Evolutionary conservation across 768 basidiomycete species (phyloP).

Genomic region (Suillus cothurnatus): DNA sequence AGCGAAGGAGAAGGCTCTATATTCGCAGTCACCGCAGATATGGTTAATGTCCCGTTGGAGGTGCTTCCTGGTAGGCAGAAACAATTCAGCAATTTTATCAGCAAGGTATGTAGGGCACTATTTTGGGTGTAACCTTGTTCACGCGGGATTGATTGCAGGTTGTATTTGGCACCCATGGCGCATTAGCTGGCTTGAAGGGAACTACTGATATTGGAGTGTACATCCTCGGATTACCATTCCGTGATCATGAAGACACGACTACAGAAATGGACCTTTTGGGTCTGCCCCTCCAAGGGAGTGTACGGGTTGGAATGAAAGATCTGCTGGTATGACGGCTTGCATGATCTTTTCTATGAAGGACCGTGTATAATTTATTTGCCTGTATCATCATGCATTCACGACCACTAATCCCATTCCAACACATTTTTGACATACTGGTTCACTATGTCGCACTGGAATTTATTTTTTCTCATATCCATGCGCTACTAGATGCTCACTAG

Average conservation of each 20-base stretch:
- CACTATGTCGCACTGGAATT: neutral
- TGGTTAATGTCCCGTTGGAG: constrained; percentile 74
- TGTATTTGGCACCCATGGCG: constrained; percentile 66
- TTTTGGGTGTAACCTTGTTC: constrained; percentile 11
- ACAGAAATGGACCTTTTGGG: constrained; percentile 53
- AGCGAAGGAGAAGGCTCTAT: constrained; percentile 51
- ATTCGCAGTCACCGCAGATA: constrained; percentile 62
- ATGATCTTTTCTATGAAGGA: neutral
- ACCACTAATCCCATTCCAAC: neutral
- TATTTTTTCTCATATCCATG: neutral
- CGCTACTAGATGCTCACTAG: too few species aligned
- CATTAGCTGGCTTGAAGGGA: constrained; percentile 69
- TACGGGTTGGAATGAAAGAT: constrained; percentile 62
- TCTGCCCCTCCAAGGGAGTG: constrained; percentile 68
- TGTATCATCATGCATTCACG: neutral
- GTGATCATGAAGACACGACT: constrained; percentile 21
- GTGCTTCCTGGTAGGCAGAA: constrained; percentile 78
- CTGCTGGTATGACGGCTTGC: neutral
- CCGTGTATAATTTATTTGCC: neutral
- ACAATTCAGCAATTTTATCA: constrained; percentile 74
- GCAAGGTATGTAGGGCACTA: constrained; percentile 54
- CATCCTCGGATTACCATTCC: constrained; percentile 62
- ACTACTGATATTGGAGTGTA: constrained; percentile 59
- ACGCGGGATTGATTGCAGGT: constrained; percentile 44
- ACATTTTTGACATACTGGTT: neutral